Percentiles rank a stretch among this genome's conserved stretches.
phyloP scores from a whole-genome alignment of 805 yeast species.

The Sugiyamaella smithiae region DNA sequence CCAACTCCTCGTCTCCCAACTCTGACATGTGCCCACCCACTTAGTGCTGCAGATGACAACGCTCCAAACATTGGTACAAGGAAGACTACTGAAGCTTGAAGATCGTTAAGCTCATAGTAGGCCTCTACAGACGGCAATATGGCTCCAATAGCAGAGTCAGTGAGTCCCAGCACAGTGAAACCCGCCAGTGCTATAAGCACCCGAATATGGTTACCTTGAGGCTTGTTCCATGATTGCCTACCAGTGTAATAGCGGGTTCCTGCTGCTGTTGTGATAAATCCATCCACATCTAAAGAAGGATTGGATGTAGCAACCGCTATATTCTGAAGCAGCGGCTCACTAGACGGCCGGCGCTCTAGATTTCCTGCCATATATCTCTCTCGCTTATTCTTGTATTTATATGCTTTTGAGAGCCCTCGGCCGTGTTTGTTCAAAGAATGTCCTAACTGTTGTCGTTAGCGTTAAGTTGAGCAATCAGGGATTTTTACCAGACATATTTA shows the following conservation, averaged over 20 bases:
- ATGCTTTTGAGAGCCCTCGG: too few relatives aligned
- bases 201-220: constrained; percentile 16
- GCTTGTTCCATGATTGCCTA: constrained; percentile 19
- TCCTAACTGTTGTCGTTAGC: too few relatives aligned
- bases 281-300: constrained; percentile 1
- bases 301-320: background rate
- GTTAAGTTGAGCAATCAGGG: too few relatives aligned
- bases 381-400: too few relatives aligned
- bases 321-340: constrained; percentile 2
- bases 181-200: constrained; percentile 22
- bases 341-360: constrained; percentile 1
- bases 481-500: too few relatives aligned
- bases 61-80: constrained; percentile 54
- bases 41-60: constrained; percentile 48
- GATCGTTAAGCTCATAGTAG: constrained; percentile 48
- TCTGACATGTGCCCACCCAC: constrained; percentile 40
- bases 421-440: too few relatives aligned
- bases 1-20: constrained; percentile 51
- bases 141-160: constrained; percentile 64
- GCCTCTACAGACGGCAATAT: constrained; percentile 52
- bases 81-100: constrained; percentile 48
- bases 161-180: constrained; percentile 51
- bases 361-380: too few relatives aligned
- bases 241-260: constrained; percentile 7
- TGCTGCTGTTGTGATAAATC: background rate